phyloP scores from a whole-genome alignment of 2,329 filamentous ascomycete species.

The Hypoxylon sp. region DNA sequence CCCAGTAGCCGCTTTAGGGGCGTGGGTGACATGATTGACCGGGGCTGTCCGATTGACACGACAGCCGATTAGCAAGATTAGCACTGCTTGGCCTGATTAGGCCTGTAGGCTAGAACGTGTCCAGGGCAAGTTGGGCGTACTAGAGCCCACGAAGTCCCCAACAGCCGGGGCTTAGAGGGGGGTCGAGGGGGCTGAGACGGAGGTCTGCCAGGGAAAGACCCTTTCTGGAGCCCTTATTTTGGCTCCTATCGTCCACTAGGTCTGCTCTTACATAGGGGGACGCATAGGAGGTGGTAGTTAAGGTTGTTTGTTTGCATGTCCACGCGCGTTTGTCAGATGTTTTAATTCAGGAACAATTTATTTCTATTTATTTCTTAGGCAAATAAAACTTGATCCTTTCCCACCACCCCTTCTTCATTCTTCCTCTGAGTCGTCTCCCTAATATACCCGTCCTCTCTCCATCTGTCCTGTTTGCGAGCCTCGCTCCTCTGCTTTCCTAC shows the following conservation, averaged over 20 bases:
- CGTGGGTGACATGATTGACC: conserved; percentile 27
- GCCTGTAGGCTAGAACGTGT: not conserved
- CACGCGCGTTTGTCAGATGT: conserved; percentile 11
- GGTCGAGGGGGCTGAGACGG: not conserved
- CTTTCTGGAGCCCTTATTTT: not conserved
- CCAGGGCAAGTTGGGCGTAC: too few relatives aligned
- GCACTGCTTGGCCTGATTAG: conserved; percentile 4
- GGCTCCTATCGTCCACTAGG: conserved; percentile 1
- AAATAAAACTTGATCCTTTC: conserved; percentile 27
- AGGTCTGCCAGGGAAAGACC: not conserved
- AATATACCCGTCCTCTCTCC: not conserved
- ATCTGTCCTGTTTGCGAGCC: conserved; percentile 1
- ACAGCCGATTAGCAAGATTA: conserved; percentile 20
- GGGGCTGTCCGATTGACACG: conserved; percentile 31
- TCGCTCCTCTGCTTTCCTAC: conserved; percentile 3
- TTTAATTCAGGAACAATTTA: conserved; percentile 28
- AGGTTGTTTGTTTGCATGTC: conserved; percentile 5
- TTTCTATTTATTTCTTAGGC: not conserved
- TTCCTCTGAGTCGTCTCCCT: conserved; percentile 14
- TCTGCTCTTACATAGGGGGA: not conserved
- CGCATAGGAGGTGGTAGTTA: conserved; percentile 7
- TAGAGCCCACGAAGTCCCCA: not conserved
- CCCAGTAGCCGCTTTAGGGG: conserved; percentile 23
- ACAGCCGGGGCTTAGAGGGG: not conserved
- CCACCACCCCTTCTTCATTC: conserved; percentile 9